Base-by-base conservation (phyloP, 352 stramenopile genomes). In the Detonula confervacea region DNA sequence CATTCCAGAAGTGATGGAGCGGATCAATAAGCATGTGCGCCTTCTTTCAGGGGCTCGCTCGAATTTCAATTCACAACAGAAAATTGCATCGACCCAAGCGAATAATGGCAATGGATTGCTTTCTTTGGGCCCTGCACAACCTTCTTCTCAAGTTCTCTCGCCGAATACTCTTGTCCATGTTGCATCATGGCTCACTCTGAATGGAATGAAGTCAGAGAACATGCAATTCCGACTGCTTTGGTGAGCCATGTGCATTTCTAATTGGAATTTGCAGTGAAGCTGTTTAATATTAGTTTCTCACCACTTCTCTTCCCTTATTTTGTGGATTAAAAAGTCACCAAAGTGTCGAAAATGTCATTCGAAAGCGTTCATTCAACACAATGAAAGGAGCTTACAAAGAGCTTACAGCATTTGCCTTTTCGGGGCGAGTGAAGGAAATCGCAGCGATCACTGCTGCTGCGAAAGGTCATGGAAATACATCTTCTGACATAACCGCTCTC, bases 141-240 rank as follows among this genome's bases (percentile, higher is more conserved):
- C n/a, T n/a, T 52, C 81, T 44, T 47, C 80, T 20, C 60, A 82
- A 14, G 55, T n/a, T n/a, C n/a, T 61, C 6, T 29, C 73, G 35
- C 71, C 73, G 20, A 81, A 96, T 72, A 67, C 96, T 27, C 80
- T 97, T n/a, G 81, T 95, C 2, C 91, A 97, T 87, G 96, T 98
- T 35, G 97, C 98, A 79, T 97, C 98, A 2, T 99, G 97, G 97
- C 92, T 99, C 29, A 95, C 98, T 59, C 95, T 99, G 57, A 99
- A 99, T 91, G 98, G 97, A 75, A 99, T 99, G 96, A 97, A 97
- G 27, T 98, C 97, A 75, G 98, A 99, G 80, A 98, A 98, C 67
- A 98, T 99, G 92, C 97, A 99, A 81, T 97, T 98, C 47, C 94
- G 98, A n/a, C 95, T 99, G 83, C 89, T 99, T 12, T 99, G 96